A percentile compares a stretch with the other conserved stretches of the same genome.
Conservation (phyloP, 441 rosid species). For the Jatropha multifida region DNA sequence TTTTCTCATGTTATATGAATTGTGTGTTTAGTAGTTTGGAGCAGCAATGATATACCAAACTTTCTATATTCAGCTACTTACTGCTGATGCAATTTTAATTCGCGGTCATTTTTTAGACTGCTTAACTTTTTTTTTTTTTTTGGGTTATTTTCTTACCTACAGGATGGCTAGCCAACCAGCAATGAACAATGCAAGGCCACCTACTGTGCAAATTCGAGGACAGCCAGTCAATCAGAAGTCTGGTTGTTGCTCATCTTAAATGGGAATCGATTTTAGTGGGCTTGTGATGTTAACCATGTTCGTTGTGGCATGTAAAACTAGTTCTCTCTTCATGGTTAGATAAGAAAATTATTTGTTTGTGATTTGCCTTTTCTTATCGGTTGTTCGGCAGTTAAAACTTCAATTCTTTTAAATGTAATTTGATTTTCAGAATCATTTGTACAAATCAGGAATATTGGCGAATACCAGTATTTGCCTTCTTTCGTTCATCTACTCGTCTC, state of each 20-base stretch:
- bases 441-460: constrained; percentile 46
- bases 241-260: constrained; percentile 85
- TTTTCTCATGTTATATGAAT: background rate
- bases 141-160: constrained; percentile 12
- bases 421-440: constrained; percentile 39
- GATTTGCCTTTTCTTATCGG: constrained; percentile 26
- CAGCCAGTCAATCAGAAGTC: constrained; percentile 87
- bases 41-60: no score
- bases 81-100: background rate
- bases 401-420: constrained; percentile 54
- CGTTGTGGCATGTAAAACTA: constrained; percentile 51
- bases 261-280: constrained; percentile 14
- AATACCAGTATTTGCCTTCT: constrained; percentile 27
- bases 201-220: constrained; percentile 87
- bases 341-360: constrained; percentile 20
- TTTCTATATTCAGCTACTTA: background rate
- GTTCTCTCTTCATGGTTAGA: constrained; percentile 30
- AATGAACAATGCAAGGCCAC: constrained; percentile 68
- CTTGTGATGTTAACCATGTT: constrained; percentile 21
- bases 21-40: no score
- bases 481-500: background rate
- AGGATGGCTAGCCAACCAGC: constrained; percentile 98
- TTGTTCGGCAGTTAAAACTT: constrained; percentile 27
- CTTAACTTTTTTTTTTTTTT: background rate
- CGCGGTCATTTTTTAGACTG: background rate